Evolutionary conservation across 768 basidiomycete genomes (phyloP).

Genomic region (Tylopilus balloui): DNA sequence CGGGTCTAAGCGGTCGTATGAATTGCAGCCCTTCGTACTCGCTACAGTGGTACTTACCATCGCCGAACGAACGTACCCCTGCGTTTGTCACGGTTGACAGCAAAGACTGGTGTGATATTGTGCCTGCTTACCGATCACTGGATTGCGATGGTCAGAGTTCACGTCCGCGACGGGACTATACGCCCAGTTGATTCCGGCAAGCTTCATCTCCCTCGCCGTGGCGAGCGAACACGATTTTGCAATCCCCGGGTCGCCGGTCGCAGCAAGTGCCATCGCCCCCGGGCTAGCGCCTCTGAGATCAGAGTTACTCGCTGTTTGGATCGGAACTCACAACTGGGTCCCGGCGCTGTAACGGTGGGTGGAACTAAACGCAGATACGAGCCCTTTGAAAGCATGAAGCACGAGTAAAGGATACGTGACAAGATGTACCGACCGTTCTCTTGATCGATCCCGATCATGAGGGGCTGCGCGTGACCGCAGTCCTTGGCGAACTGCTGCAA

Average conservation of each 20-base stretch:
- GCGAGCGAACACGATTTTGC: conserved; percentile 46
- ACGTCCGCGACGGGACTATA: conserved; percentile 71
- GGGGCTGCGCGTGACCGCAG: conserved; percentile 49
- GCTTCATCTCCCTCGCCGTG: conserved; percentile 51
- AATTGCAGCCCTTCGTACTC: neutral
- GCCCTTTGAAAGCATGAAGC: conserved; percentile 35
- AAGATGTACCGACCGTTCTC: conserved; percentile 53
- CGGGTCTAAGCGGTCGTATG: conserved; percentile 41
- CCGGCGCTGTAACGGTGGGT: conserved; percentile 40
- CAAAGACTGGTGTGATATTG: neutral
- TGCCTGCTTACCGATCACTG: conserved; percentile 55
- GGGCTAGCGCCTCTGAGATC: conserved; percentile 40
- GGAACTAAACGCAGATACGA: conserved; percentile 65
- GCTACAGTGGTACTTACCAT: conserved; percentile 38
- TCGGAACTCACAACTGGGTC: conserved; percentile 57
- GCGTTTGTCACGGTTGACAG: neutral
- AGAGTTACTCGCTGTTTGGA: neutral
- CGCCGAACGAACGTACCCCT: conserved; percentile 71
- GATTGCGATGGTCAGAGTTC: conserved; percentile 65
- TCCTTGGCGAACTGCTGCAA: conserved; percentile 55
- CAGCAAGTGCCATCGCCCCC: conserved; percentile 69
- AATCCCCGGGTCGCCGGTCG: conserved; percentile 43
- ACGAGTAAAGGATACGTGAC: neutral
- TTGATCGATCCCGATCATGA: conserved; percentile 70
- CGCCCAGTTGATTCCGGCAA: conserved; percentile 66